Conservation (phyloP, 257 asterid species). For the Fraxinus excelsior region DNA sequence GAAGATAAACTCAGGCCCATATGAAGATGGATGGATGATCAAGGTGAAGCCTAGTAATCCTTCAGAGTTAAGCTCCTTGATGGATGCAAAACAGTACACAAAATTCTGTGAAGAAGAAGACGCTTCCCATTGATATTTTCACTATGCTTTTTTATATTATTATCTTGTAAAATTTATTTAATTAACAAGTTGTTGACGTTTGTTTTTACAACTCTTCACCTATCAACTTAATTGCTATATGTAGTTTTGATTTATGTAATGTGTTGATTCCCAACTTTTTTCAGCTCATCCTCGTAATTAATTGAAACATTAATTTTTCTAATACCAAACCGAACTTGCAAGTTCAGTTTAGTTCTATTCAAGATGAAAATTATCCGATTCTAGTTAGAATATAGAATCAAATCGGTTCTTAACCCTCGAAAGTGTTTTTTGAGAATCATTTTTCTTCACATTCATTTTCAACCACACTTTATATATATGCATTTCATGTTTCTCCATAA, state of each 20-base stretch:
- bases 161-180: not conserved
- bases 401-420: no score
- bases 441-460: no score
- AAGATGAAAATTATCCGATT: no score
- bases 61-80: conserved; percentile 59
- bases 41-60: conserved; percentile 77
- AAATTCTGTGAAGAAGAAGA: conserved; percentile 92
- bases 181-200: not conserved
- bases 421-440: no score
- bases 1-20: conserved; percentile 81
- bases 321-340: no score
- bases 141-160: no score
- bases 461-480: no score
- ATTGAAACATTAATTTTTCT: not conserved
- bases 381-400: no score
- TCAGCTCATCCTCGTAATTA: not conserved
- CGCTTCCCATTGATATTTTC: conserved; percentile 44
- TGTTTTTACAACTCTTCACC: not conserved
- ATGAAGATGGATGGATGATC: conserved; percentile 95
- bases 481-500: no score
- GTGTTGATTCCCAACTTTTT: not conserved
- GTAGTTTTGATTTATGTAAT: not conserved
- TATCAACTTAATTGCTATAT: not conserved
- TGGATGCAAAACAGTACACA: conserved; percentile 73
- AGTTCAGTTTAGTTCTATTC: no score